Evolutionary conservation across 495 filamentous ascomycete species (phyloP).

Genomic region (Penicillium simplicissimum): DNA sequence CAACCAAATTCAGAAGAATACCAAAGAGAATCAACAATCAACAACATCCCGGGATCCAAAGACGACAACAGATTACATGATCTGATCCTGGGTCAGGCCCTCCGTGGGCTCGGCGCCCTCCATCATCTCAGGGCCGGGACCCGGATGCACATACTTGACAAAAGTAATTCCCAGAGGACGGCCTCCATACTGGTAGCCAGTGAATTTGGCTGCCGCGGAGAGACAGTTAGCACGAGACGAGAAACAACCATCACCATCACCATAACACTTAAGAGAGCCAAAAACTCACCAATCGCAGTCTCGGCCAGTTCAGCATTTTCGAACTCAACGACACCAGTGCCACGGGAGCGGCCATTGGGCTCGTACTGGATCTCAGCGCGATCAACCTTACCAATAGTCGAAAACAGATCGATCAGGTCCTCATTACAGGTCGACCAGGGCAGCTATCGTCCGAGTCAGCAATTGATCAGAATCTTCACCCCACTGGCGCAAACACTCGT

Average conservation of each 20-base stretch:
- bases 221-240: conserved; percentile 14
- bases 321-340: conserved; percentile 94
- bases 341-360: conserved; percentile 90
- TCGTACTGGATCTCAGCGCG: conserved; percentile 99
- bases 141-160: conserved; percentile 80
- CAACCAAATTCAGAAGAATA: conserved; percentile 8
- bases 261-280: not conserved
- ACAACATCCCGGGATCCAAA: not conserved
- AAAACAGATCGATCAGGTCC: conserved; percentile 93
- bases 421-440: conserved; percentile 99
- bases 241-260: not conserved
- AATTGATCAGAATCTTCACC: not conserved
- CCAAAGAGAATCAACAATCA: conserved; percentile 1
- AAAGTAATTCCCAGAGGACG: conserved; percentile 89
- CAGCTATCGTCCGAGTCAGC: conserved; percentile 55
- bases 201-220: conserved; percentile 72
- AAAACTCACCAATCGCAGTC: conserved; percentile 73
- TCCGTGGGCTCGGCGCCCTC: conserved; percentile 72
- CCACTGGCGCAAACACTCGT: too few relatives aligned
- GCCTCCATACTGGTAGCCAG: conserved; percentile 95
- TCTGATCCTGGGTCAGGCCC: conserved; percentile 90
- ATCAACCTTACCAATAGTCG: conserved; percentile 96
- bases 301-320: conserved; percentile 81
- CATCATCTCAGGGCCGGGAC: conserved; percentile 68
- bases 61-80: conserved; percentile 66